phyloP scores from a whole-genome alignment of 2,329 filamentous ascomycete genomes.

The Thielaviopsis musarum region DNA sequence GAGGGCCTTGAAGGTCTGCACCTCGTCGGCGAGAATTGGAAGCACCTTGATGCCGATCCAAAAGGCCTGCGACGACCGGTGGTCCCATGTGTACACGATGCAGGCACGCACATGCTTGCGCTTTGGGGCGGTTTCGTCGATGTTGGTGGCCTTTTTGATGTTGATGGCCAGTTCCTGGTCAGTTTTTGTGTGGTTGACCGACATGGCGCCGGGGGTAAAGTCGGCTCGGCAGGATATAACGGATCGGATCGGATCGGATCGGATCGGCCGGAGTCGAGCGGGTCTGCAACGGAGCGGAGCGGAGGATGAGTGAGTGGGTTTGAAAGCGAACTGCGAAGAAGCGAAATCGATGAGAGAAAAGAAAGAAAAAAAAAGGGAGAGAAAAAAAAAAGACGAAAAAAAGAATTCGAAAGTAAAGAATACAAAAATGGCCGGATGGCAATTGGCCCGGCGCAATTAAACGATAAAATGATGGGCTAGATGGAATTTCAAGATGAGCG shows the following conservation, averaged over 20 bases:
- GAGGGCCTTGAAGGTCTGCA: slow-evolving; percentile 96
- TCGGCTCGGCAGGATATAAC: too few species aligned
- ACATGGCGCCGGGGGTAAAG: neutral
- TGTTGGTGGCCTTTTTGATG: slow-evolving; percentile 53
- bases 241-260: neutral
- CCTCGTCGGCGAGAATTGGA: slow-evolving; percentile 93
- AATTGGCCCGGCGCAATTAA: neutral
- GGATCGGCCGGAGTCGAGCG: neutral
- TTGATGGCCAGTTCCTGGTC: slow-evolving; percentile 53
- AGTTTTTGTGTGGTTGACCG: slow-evolving; percentile 29
- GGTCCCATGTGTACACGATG: slow-evolving; percentile 98
- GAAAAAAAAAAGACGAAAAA: neutral
- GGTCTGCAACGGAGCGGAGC: neutral
- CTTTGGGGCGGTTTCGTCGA: slow-evolving; percentile 51
- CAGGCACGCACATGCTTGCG: slow-evolving; percentile 93
- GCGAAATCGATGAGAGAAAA: neutral
- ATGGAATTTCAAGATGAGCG: neutral
- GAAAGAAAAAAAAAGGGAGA: neutral
- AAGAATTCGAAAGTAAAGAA: too few species aligned
- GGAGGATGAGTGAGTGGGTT: neutral
- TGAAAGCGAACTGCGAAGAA: neutral
- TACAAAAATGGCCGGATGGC: neutral
- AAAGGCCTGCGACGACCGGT: slow-evolving; percentile 87
- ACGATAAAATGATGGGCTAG: neutral
- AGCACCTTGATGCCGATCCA: slow-evolving; percentile 99